Evolutionary conservation across 164 flowering plant genomes (phyloP), one percentile per base, ranked within the genome.

Genomic region (Warburgia ugandensis): DNA sequence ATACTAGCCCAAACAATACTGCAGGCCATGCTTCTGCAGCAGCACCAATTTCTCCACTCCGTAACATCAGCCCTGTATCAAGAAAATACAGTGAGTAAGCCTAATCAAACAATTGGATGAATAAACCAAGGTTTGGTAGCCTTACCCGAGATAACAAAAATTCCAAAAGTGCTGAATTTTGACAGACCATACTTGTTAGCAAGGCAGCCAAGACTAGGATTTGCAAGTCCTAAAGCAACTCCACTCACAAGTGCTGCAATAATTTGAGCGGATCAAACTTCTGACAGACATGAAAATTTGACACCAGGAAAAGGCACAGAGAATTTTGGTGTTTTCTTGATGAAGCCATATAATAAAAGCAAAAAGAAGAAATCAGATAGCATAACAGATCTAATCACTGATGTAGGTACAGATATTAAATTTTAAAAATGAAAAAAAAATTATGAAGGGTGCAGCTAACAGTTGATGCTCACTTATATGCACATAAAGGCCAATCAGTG

Each of bases 1-100:
- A 77, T 90, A 91, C 97, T 52, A 91, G 85, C 79, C 97, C 97
- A 76, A 80, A 75, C n/a, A 83, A 27, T 76, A 83, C 94, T 2
- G 68, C 90, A 44, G 86, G 89, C 96, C 96, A 91, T 43, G 94
- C 94, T 70, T 83, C 77, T 19, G 67, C 69, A 38, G 98, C 90
- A 38, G 82, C 90, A 54, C 81, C 80, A 48, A 91, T 68, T 41
- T 81, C 98, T 48, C 70, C 79, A 63, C 75, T 77, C 40, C 77
- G 83, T 74, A 91, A 61, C 48, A 72, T 74, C 68, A 91, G 68
- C 56, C 98, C 98, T 86, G 50, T 13, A 61, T 36, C 35, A 62
- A 17, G 36, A 26, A 56, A 26, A 22, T 1, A 32, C 2, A 11
- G 1, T 6, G 1, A 35, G 21, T 29, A 13, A 52, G 46, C 11